Percentiles rank a stretch among this genome's conserved stretches.
These are phyloP conservation scores for Ophiostoma quercus DNA, from an alignment of 2,329 filamentous ascomycete genomes.

Conservation along the genomic window DNA sequence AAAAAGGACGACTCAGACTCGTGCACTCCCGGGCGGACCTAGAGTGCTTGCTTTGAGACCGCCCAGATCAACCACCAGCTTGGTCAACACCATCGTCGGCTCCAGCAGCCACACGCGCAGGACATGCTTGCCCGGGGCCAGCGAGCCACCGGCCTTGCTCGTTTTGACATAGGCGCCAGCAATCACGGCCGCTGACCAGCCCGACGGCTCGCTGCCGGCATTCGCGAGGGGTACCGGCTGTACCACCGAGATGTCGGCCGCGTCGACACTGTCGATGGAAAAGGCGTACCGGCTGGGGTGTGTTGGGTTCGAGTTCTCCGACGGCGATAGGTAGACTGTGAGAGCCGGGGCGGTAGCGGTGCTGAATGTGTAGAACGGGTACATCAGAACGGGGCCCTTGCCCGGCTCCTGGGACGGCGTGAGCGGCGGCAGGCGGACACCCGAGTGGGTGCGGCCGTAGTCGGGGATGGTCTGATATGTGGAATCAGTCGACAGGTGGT, in stretches of 20 bases:
- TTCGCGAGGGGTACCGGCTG: not conserved
- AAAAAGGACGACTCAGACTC: not conserved
- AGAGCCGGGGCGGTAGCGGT: not conserved
- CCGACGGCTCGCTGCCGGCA: not conserved
- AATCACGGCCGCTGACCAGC: not conserved
- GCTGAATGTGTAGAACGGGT: not conserved
- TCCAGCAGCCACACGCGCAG: conserved; percentile 32
- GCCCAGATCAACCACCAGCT: conserved; percentile 33
- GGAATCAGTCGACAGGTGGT: not conserved
- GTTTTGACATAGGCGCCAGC: not conserved
- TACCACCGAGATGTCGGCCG: not conserved
- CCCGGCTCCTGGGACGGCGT: conserved; percentile 27
- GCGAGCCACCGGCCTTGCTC: not conserved
- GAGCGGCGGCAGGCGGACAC: conserved; percentile 46
- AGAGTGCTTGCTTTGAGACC: conserved; percentile 32
- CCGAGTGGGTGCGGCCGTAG: conserved; percentile 54
- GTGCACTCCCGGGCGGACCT: conserved; percentile 31
- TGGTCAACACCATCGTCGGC: conserved; percentile 32
- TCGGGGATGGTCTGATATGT: conserved; percentile 48
- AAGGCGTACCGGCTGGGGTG: not conserved
- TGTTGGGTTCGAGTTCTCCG: not conserved
- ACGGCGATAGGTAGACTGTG: not conserved
- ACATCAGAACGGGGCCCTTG: not conserved
- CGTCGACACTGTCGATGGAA: not conserved
- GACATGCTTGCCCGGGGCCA: conserved; percentile 29